Percentiles rank a stretch among this genome's conserved stretches.
These are phyloP conservation scores for Sclerotinia spermophila DNA, from an alignment of 2,329 filamentous ascomycete species.

Conservation along the genomic window DNA sequence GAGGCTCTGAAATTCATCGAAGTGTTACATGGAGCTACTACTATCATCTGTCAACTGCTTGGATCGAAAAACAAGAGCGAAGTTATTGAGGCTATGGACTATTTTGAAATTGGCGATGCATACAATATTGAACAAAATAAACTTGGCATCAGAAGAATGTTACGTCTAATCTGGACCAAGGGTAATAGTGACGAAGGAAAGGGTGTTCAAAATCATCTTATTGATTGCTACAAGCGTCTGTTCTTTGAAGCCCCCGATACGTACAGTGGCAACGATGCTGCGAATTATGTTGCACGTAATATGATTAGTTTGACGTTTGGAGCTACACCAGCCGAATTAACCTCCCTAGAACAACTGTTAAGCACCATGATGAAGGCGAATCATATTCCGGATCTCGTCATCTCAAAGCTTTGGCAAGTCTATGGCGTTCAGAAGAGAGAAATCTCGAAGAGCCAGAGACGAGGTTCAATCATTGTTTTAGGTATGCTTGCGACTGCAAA, in stretches of 20 bases:
- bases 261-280: slow-evolving; percentile 83
- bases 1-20: slow-evolving; percentile 94
- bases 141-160: slow-evolving; percentile 88
- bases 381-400: slow-evolving; percentile 77
- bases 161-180: slow-evolving; percentile 98
- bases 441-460: slow-evolving; percentile 84
- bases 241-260: slow-evolving; percentile 94
- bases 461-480: slow-evolving; percentile 91
- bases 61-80: slow-evolving; percentile 97
- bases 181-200: slow-evolving; percentile 99
- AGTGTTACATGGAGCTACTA: slow-evolving; percentile 78
- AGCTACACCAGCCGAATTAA: slow-evolving; percentile 89
- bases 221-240: slow-evolving; percentile 91
- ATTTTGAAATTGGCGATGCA: slow-evolving; percentile 90
- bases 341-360: slow-evolving; percentile 88
- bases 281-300: slow-evolving; percentile 93
- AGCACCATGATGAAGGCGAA: slow-evolving; percentile 97
- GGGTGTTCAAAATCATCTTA: slow-evolving; percentile 92
- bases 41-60: slow-evolving; percentile 78
- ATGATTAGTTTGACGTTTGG: slow-evolving; percentile 99
- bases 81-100: slow-evolving; percentile 98
- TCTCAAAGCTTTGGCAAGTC: slow-evolving; percentile 94
- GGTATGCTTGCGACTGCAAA: slow-evolving; percentile 94
- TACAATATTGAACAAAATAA: slow-evolving; percentile 96
- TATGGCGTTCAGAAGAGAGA: slow-evolving; percentile 92